These are phyloP conservation scores for Erigeron canadensis DNA, from an alignment of 129 eudicot genomes.

Conservation along the genomic window DNA sequence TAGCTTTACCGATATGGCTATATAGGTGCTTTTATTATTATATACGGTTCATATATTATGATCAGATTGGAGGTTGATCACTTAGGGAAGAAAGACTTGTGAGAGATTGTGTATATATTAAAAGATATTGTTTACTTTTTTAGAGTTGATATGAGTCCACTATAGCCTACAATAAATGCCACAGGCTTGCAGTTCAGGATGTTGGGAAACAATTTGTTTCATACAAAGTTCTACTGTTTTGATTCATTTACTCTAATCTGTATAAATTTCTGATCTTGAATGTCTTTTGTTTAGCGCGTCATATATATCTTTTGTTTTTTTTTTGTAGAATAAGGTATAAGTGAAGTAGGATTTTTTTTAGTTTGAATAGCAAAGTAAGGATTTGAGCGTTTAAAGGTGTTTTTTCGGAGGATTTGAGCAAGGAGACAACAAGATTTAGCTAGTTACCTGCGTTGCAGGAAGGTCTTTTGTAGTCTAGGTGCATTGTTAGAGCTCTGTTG, in stretches of 20 bases:
- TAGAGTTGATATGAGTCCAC: background rate
- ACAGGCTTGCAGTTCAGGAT: background rate
- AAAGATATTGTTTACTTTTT: background rate
- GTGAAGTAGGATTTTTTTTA: constrained; percentile 15
- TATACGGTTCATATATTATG: background rate
- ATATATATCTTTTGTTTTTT: constrained; percentile 4
- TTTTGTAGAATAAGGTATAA: constrained; percentile 1
- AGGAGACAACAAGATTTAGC: background rate
- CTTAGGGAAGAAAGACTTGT: constrained; percentile 10
- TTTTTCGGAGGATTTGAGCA: background rate
- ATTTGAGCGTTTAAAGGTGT: background rate
- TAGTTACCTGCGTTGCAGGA: background rate
- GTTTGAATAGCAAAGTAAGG: background rate
- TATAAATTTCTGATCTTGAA: background rate
- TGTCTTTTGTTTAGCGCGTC: background rate
- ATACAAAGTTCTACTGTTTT: background rate
- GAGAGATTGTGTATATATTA: constrained; percentile 10
- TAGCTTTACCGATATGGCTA: background rate
- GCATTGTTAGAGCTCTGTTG: constrained; percentile 21
- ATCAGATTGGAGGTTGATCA: constrained; percentile 16
- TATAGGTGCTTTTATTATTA: background rate
- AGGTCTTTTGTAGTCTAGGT: constrained; percentile 9
- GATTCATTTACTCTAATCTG: background rate
- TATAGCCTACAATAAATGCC: no score
- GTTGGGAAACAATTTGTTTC: background rate